These are phyloP conservation scores for Beta corolliflora DNA, from an alignment of 179 eudicot genomes.

Conservation along the genomic window DNA sequence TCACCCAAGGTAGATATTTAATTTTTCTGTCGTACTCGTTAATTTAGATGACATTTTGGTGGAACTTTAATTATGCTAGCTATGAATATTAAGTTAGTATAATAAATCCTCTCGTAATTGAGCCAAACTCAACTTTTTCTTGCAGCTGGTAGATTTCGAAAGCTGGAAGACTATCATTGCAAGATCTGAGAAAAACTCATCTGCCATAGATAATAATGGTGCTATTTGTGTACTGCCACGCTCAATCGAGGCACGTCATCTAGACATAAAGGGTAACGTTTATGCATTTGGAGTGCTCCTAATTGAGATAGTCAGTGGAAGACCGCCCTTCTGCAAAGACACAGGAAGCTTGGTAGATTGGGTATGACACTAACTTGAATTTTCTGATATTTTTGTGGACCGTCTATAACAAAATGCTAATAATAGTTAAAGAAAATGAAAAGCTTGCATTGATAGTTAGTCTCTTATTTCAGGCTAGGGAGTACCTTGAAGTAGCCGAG, in stretches of 20 bases:
- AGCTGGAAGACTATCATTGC: constrained; percentile 88
- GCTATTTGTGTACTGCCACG: constrained; percentile 76
- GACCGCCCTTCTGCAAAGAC: constrained; percentile 68
- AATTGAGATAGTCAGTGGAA: constrained; percentile 86
- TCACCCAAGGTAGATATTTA: constrained; percentile 70
- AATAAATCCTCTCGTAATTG: background rate
- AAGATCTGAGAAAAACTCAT: constrained; percentile 79
- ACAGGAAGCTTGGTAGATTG: constrained; percentile 82
- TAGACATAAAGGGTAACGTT: constrained; percentile 74
- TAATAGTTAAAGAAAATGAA: background rate
- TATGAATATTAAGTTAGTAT: background rate
- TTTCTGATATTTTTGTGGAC: background rate
- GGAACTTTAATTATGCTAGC: background rate
- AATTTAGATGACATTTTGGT: background rate
- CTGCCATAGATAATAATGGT: constrained; percentile 64
- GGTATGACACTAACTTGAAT: constrained; percentile 42
- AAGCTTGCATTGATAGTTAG: background rate
- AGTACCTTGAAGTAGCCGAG: constrained; percentile 65
- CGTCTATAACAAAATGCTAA: too few relatives aligned
- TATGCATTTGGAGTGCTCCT: constrained; percentile 81
- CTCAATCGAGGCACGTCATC: constrained; percentile 67
- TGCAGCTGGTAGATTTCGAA: constrained; percentile 94
- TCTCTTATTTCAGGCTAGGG: constrained; percentile 64
- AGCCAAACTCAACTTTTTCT: background rate
- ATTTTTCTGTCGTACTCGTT: background rate